Evolutionary conservation across 1,284 basidiomycete species (phyloP).

Genomic region (Puccinia novopanici): DNA sequence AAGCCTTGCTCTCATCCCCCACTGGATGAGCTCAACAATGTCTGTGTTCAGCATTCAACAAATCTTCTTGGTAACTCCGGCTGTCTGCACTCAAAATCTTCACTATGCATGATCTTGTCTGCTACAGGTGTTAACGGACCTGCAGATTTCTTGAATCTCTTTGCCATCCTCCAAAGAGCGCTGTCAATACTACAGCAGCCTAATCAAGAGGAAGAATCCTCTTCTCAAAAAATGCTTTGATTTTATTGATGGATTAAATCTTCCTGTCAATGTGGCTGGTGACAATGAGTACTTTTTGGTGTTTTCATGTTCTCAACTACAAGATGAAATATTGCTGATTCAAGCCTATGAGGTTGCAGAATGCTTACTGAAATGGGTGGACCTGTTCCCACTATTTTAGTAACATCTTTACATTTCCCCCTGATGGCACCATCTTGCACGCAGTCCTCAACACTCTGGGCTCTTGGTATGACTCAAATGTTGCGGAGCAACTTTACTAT

Average conservation of each 20-base stretch:
- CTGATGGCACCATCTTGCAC: slow-evolving; percentile 57
- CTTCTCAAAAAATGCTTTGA: background rate
- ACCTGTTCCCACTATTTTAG: background rate
- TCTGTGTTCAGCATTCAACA: no score
- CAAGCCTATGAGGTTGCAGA: background rate
- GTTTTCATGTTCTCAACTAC: background rate
- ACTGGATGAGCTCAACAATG: no score
- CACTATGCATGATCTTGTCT: background rate
- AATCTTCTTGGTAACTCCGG: no score
- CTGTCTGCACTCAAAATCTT: background rate
- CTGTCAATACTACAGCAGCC: background rate
- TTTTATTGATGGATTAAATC: slow-evolving; percentile 11
- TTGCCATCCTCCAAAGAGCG: background rate
- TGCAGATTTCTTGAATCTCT: background rate
- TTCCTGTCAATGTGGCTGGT: background rate
- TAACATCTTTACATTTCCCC: background rate
- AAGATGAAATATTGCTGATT: background rate
- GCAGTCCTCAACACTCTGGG: slow-evolving; percentile 58
- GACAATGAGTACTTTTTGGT: slow-evolving; percentile 9
- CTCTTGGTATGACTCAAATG: background rate
- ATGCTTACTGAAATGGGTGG: background rate
- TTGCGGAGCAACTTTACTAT: background rate
- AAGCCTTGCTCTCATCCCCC: no score
- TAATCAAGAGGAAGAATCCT: background rate
- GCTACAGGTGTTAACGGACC: background rate